Conservation (phyloP, 306 rosid genomes). For the Carpinus viminea region DNA sequence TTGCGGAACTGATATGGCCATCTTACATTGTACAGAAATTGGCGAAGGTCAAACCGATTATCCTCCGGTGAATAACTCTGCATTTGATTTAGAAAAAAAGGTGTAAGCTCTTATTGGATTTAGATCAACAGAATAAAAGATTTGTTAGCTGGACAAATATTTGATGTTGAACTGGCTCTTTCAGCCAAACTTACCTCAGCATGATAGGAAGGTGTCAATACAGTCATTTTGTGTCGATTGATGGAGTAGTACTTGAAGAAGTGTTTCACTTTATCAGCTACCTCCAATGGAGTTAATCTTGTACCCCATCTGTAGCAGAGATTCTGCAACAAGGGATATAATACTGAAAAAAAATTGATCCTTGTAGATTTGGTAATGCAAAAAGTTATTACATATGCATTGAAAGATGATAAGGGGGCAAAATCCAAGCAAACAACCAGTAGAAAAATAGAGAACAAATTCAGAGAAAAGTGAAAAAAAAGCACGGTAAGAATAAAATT, state of each 20-base stretch:
- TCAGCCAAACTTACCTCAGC: constrained; percentile 64
- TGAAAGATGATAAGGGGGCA: not conserved
- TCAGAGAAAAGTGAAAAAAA: not conserved
- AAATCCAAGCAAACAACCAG: not conserved
- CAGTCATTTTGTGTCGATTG: constrained; percentile 92
- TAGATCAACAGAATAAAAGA: not conserved
- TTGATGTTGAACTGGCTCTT: not conserved
- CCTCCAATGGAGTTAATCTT: constrained; percentile 75
- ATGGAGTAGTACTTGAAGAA: constrained; percentile 96
- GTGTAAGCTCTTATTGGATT: not conserved
- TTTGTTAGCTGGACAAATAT: not conserved
- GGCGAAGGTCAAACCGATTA: constrained; percentile 88
- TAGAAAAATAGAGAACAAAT: not conserved
- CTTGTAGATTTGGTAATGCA: not conserved
- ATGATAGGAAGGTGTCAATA: constrained; percentile 87
- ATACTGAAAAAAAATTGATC: not conserved
- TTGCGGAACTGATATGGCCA: constrained; percentile 92
- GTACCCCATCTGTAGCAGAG: constrained; percentile 89
- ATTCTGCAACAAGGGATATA: constrained; percentile 51
- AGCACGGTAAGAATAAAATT: not conserved
- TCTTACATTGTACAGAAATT: constrained; percentile 79
- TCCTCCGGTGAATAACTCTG: constrained; percentile 99
- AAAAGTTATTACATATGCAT: not conserved
- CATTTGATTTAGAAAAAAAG: not conserved
- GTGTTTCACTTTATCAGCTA: constrained; percentile 91